Evolutionary conservation across 805 yeast species (phyloP).

Genomic region (Candida odintsovae): DNA sequence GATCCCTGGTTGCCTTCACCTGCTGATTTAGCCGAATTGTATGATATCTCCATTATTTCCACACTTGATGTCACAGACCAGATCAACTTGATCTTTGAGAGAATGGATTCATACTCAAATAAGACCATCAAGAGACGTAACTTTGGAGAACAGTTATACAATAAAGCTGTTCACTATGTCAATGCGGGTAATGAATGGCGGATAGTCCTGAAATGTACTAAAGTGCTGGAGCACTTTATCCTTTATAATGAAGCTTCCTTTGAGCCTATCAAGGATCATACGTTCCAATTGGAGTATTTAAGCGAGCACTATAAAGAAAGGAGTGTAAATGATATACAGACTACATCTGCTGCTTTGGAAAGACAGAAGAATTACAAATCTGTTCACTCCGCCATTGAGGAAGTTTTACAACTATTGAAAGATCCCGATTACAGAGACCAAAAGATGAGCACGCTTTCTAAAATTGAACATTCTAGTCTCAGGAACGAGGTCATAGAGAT

Average conservation of each 20-base stretch:
- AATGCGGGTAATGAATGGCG: not conserved
- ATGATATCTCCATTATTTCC: not conserved
- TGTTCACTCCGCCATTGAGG: not conserved
- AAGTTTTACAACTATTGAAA: not conserved
- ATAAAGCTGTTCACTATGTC: not conserved
- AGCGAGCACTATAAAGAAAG: not conserved
- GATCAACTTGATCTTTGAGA: not conserved
- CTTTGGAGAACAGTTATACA: not conserved
- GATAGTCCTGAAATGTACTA: not conserved
- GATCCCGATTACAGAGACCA: not conserved
- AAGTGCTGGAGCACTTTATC: not conserved
- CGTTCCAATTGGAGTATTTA: not conserved
- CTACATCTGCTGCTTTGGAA: not conserved
- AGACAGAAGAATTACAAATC: not conserved
- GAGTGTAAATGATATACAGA: no score
- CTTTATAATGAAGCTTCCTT: not conserved
- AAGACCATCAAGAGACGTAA: not conserved
- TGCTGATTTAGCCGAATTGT: not conserved
- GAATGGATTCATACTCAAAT: not conserved
- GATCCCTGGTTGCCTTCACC: not conserved
- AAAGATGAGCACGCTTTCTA: not conserved
- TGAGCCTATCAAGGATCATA: not conserved
- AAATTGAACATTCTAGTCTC: not conserved
- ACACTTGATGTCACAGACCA: not conserved
- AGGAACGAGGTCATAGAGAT: not conserved